Conservation (phyloP, 2,329 filamentous ascomycete genomes). For the Exophiala aquamarina region DNA sequence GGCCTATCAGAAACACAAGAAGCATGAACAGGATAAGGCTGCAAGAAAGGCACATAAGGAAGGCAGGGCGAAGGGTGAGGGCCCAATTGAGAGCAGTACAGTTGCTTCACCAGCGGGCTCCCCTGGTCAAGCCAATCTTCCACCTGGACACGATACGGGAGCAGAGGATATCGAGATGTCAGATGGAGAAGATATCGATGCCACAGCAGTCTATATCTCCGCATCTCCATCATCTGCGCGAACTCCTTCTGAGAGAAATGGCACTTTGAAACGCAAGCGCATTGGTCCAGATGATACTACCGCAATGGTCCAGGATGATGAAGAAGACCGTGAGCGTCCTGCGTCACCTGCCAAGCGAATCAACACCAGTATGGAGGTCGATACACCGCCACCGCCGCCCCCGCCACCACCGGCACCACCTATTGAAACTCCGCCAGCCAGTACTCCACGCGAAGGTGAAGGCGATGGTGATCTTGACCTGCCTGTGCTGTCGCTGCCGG, state of each 20-base stretch:
- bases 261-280: slow-evolving; percentile 64
- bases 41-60: slow-evolving; percentile 39
- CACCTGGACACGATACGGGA: no score
- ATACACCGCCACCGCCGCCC: slow-evolving; percentile 35
- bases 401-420: slow-evolving; percentile 30
- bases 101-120: slow-evolving; percentile 29
- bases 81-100: slow-evolving; percentile 14
- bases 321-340: slow-evolving; percentile 12
- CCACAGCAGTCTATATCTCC: slow-evolving; percentile 33
- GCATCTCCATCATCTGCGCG: slow-evolving; percentile 31
- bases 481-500: slow-evolving; percentile 1
- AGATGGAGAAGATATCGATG: slow-evolving; percentile 42
- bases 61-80: slow-evolving; percentile 30
- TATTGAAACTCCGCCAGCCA: slow-evolving; percentile 24
- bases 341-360: slow-evolving; percentile 23
- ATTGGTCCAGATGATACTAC: slow-evolving; percentile 23
- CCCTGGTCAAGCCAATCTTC: slow-evolving; percentile 27
- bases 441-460: slow-evolving; percentile 21
- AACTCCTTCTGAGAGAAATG: slow-evolving; percentile 19
- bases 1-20: slow-evolving; percentile 73
- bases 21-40: slow-evolving; percentile 65
- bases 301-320: slow-evolving; percentile 24
- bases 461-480: slow-evolving; percentile 3
- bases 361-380: slow-evolving; percentile 18
- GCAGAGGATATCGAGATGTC: slow-evolving; percentile 41